phyloP scores from a whole-genome alignment of 371 early-diverging fungal genomes.

The Mortierella sp. region DNA sequence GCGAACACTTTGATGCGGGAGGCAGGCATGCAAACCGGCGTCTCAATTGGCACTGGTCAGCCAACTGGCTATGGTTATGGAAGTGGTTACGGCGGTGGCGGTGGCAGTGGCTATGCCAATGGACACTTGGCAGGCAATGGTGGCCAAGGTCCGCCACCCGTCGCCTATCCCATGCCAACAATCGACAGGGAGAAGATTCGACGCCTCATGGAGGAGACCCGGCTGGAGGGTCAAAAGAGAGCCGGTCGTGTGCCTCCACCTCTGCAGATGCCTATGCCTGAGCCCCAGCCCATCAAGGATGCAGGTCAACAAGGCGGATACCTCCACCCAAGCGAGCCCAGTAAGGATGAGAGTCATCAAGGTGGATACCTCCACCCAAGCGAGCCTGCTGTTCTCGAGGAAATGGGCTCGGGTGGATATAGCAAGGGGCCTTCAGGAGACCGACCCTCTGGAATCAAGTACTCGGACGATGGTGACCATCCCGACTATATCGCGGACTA shows the following conservation, averaged over 20 bases:
- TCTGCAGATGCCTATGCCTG: neutral
- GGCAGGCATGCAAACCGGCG: conserved; percentile 40
- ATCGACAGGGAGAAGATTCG: conserved; percentile 44
- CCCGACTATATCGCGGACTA: neutral
- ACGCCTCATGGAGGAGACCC: conserved; percentile 35
- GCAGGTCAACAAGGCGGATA: conserved; percentile 11
- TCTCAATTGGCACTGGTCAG: conserved; percentile 49
- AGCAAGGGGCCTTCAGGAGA: neutral
- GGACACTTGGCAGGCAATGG: neutral
- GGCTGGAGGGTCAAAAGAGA: conserved; percentile 9
- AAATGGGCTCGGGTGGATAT: neutral
- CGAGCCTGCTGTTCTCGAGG: conserved; percentile 22
- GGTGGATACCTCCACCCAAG: conserved; percentile 23
- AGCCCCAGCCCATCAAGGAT: conserved; percentile 6
- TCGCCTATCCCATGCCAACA: conserved; percentile 1
- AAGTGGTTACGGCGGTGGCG: conserved; percentile 15
- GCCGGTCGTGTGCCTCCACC: conserved; percentile 4
- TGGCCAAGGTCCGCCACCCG: neutral
- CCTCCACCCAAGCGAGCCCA: conserved; percentile 4
- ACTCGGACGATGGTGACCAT: neutral
- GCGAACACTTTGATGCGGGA: conserved; percentile 61
- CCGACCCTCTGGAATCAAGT: neutral
- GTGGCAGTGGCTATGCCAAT: conserved; percentile 9
- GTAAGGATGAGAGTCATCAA: neutral
- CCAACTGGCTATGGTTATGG: conserved; percentile 11